These are phyloP conservation scores for Debaryomyces castellii DNA, from an alignment of 805 yeast genomes.

Conservation along the genomic window DNA sequence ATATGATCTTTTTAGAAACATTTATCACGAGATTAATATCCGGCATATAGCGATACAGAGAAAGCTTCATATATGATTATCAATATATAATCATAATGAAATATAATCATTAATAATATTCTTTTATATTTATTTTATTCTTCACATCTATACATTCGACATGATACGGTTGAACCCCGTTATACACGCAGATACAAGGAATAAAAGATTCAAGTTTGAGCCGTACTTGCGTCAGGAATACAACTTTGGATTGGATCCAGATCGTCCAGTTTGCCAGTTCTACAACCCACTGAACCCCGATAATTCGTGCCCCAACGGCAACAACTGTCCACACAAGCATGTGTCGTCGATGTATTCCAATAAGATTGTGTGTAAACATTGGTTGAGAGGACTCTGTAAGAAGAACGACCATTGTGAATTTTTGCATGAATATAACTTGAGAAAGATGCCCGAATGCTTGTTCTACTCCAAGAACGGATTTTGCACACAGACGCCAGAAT, in stretches of 20 bases:
- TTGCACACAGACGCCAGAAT: constrained; percentile 92
- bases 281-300: constrained; percentile 53
- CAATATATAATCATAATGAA: not conserved
- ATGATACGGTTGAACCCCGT: constrained; percentile 40
- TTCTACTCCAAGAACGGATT: constrained; percentile 79
- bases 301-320: constrained; percentile 79
- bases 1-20: no score
- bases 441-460: constrained; percentile 96
- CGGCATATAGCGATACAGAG: not conserved
- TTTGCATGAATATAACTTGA: constrained; percentile 87
- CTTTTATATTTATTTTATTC: not conserved
- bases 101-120: not conserved
- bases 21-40: not conserved
- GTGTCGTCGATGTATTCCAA: constrained; percentile 51
- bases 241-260: constrained; percentile 82
- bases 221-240: constrained; percentile 78
- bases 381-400: constrained; percentile 96
- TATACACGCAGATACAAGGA: constrained; percentile 41
- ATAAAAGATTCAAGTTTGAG: constrained; percentile 63
- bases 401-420: constrained; percentile 96
- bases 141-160: not conserved
- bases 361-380: constrained; percentile 91
- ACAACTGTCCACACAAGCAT: constrained; percentile 85
- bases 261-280: constrained; percentile 81
- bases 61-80: not conserved